These are phyloP conservation scores for Fraxinus sp. DNA, from an alignment of 305 asterid species.

Conservation along the genomic window DNA sequence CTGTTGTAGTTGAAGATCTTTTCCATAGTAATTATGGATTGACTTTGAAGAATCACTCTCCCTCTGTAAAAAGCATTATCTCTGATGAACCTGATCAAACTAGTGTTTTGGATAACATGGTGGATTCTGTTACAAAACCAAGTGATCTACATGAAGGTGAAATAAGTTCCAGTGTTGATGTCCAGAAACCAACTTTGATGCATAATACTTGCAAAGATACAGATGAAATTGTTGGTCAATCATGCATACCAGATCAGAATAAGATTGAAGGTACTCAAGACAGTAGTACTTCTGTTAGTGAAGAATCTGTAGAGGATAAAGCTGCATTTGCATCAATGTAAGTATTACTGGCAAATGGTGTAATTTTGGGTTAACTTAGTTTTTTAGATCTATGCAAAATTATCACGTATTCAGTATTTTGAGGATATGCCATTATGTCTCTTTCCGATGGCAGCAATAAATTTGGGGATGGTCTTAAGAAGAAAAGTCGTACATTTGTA, in stretches of 20 bases:
- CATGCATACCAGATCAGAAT: conserved; percentile 24
- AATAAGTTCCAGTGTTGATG: conserved; percentile 29
- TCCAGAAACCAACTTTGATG: conserved; percentile 29
- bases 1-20: conserved; percentile 29
- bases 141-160: conserved; percentile 28
- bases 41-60: conserved; percentile 12
- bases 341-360: conserved; percentile 22
- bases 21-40: conserved; percentile 20
- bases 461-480: conserved; percentile 30
- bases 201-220: conserved; percentile 30
- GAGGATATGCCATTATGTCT: conserved; percentile 5
- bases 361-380: not conserved
- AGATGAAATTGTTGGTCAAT: conserved; percentile 32
- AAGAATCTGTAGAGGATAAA: conserved; percentile 33
- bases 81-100: conserved; percentile 26
- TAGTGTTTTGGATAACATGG: conserved; percentile 25
- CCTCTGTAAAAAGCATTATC: conserved; percentile 25
- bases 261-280: conserved; percentile 27
- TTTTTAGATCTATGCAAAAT: not conserved
- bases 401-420: conserved; percentile 17
- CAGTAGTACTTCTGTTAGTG: conserved; percentile 29
- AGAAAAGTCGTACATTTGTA: conserved; percentile 31
- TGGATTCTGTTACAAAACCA: conserved; percentile 30
- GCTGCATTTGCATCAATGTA: conserved; percentile 39
- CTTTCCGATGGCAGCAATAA: conserved; percentile 44